phyloP scores from a whole-genome alignment of 1,284 basidiomycete species.

The Cerioporus squamosus region DNA sequence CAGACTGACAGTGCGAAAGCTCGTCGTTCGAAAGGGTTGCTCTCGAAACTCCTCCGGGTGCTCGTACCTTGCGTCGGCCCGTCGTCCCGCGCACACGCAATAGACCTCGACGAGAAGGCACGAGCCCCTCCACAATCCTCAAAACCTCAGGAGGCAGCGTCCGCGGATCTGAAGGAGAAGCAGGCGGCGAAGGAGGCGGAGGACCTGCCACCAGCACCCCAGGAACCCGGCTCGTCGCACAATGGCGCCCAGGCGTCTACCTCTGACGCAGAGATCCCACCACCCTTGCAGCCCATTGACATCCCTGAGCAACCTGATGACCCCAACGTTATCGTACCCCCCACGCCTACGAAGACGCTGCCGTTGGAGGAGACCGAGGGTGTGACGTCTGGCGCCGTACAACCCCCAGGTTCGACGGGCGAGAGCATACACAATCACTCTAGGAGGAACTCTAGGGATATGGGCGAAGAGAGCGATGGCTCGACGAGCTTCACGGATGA shows the following conservation, averaged over 20 bases:
- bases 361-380: constrained; percentile 62
- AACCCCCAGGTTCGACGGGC: constrained; percentile 71
- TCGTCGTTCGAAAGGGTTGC: constrained; percentile 37
- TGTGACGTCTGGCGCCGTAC: constrained; percentile 70
- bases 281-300: constrained; percentile 31
- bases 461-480: constrained; percentile 47
- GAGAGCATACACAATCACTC: constrained; percentile 41
- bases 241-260: constrained; percentile 18
- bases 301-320: constrained; percentile 30
- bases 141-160: constrained; percentile 19
- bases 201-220: constrained; percentile 29
- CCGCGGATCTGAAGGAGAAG: constrained; percentile 36
- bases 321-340: constrained; percentile 51
- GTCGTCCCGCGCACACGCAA: constrained; percentile 40
- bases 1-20: constrained; percentile 23
- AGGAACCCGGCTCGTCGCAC: constrained; percentile 19
- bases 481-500: constrained; percentile 48
- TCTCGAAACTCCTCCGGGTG: constrained; percentile 50
- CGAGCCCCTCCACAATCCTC: constrained; percentile 8
- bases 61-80: constrained; percentile 55
- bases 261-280: constrained; percentile 23
- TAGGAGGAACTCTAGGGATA: constrained; percentile 38
- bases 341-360: constrained; percentile 52
- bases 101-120: constrained; percentile 34
- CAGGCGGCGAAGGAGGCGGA: constrained; percentile 32